phyloP scores from a whole-genome alignment of 495 filamentous ascomycete genomes.

The Cairneyella variabilis region DNA sequence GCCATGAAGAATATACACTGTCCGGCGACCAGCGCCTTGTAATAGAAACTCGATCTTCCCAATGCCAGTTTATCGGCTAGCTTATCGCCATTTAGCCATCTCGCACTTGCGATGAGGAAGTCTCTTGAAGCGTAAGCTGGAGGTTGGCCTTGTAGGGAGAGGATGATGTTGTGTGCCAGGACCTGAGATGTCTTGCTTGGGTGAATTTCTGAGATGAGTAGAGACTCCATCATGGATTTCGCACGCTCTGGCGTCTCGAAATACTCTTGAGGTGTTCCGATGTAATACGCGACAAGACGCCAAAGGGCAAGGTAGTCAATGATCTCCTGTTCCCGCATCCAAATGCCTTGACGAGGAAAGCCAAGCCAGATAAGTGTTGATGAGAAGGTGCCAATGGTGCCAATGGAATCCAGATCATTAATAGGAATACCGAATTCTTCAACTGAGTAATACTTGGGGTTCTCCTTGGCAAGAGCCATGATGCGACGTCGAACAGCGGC shows the following conservation, averaged over 20 bases:
- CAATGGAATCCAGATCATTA: conserved; percentile 71
- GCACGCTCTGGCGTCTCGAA: conserved; percentile 53
- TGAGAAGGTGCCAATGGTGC: conserved; percentile 66
- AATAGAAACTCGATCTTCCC: conserved; percentile 49
- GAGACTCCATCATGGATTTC: conserved; percentile 59
- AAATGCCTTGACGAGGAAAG: conserved; percentile 71
- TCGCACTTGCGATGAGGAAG: conserved; percentile 61
- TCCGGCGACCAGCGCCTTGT: conserved; percentile 57
- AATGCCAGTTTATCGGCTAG: conserved; percentile 59
- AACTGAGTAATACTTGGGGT: conserved; percentile 61
- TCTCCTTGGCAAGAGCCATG: conserved; percentile 47
- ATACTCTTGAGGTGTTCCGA: conserved; percentile 60
- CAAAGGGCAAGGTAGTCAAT: conserved; percentile 70
- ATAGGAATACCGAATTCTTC: conserved; percentile 61
- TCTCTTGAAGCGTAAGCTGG: conserved; percentile 58
- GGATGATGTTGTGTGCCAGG: conserved; percentile 72
- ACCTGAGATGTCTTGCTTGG: conserved; percentile 57
- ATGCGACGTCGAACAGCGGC: conserved; percentile 66
- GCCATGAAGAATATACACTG: conserved; percentile 64
- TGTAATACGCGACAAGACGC: conserved; percentile 68
- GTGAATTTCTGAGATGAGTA: conserved; percentile 58
- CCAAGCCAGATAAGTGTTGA: conserved; percentile 62
- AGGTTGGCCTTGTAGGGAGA: conserved; percentile 55
- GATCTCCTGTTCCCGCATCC: conserved; percentile 55
- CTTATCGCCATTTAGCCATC: conserved; percentile 66